These are phyloP conservation scores for Kickxella alabastrina DNA, from an alignment of 192 early-diverging fungal species.

Conservation along the genomic window DNA sequence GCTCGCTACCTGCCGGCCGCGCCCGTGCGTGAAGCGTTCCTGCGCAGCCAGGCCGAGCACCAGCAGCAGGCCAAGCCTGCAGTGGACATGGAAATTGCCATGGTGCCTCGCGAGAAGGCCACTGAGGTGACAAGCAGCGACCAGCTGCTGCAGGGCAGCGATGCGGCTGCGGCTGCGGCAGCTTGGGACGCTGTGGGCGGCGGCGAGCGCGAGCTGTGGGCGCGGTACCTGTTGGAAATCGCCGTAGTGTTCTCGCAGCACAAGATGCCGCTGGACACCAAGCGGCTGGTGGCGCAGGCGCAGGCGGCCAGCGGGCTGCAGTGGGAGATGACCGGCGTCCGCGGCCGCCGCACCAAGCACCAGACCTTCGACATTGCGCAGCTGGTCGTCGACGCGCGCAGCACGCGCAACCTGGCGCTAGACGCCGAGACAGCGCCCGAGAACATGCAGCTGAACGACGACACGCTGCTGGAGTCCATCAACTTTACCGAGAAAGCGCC, in stretches of 20 bases:
- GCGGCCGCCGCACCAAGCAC: conserved; percentile 90
- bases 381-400: conserved; percentile 86
- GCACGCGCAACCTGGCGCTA: conserved; percentile 49
- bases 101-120: neutral
- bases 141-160: neutral
- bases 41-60: neutral
- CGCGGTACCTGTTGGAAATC: conserved; percentile 72
- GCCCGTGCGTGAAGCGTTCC: conserved; percentile 6
- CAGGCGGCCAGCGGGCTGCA: conserved; percentile 74
- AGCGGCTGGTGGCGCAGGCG: conserved; percentile 63
- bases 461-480: conserved; percentile 83
- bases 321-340: conserved; percentile 85
- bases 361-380: conserved; percentile 87
- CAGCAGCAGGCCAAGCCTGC: neutral
- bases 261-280: conserved; percentile 63
- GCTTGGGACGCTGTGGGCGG: conserved; percentile 11
- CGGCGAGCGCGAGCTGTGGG: conserved; percentile 37
- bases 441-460: conserved; percentile 83
- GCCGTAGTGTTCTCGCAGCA: conserved; percentile 80
- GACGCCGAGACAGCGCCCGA: conserved; percentile 55
- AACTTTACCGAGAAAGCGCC: conserved; percentile 55
- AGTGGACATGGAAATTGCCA: neutral
- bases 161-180: neutral
- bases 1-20: conserved; percentile 13
- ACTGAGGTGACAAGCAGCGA: conserved; percentile 3